Percentiles rank a stretch among this genome's conserved stretches.
Conservation (phyloP, 2,329 filamentous ascomycete species). For the Scytalidium lignicola region DNA sequence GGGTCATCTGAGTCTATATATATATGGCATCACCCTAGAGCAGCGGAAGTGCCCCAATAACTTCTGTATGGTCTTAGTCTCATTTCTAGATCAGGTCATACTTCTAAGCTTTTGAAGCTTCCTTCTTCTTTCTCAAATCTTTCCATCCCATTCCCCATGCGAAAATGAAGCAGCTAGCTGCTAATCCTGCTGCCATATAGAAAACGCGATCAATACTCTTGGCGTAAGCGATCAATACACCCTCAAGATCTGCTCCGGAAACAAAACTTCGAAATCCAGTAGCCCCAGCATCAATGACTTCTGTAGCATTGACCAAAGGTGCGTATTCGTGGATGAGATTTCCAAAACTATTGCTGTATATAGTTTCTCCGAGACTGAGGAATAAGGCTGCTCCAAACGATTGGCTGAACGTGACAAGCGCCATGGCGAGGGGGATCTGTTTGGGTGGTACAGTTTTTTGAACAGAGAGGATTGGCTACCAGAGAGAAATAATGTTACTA, state of each 20-base stretch:
- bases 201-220: slow-evolving; percentile 35
- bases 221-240: slow-evolving; percentile 36
- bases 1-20: too few species aligned
- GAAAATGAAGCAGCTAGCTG: too few species aligned
- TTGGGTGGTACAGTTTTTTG: slow-evolving; percentile 24
- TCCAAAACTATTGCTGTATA: slow-evolving; percentile 27
- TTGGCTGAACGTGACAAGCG: slow-evolving; percentile 29
- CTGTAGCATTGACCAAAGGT: slow-evolving; percentile 25
- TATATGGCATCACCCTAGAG: too few species aligned
- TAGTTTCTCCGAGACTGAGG: slow-evolving; percentile 24
- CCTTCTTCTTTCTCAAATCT: too few species aligned
- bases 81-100: too few species aligned
- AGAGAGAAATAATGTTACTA: neutral
- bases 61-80: too few species aligned
- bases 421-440: slow-evolving; percentile 27
- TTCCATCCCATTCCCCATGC: too few species aligned
- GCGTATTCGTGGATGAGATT: slow-evolving; percentile 28
- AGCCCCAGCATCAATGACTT: slow-evolving; percentile 35
- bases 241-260: slow-evolving; percentile 22
- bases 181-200: slow-evolving; percentile 32
- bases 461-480: slow-evolving; percentile 24
- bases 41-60: too few species aligned
- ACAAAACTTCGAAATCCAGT: slow-evolving; percentile 33
- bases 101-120: too few species aligned
- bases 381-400: slow-evolving; percentile 27